Base-by-base conservation (phyloP, 768 basidiomycete genomes). In the Agaricus blazei region DNA sequence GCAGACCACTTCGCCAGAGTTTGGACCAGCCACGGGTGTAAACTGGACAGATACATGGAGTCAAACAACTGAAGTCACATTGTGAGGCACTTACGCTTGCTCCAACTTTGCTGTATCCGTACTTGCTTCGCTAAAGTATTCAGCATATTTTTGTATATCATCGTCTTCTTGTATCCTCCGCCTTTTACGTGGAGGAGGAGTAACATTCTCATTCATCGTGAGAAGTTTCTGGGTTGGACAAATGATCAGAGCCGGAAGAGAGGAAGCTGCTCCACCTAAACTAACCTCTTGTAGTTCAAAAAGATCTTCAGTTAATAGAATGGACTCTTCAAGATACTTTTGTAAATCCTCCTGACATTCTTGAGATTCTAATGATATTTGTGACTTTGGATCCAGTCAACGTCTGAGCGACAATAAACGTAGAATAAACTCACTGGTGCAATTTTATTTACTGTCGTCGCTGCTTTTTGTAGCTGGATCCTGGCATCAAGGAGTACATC, bases 1-100 rank as follows among this genome's bases (percentile, higher is more conserved):
- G 87, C 78, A 9, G 93, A 97, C 97, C 97, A 99, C 70, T 98
- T 98, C 38, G 80, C 75, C 26, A 99, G 78, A 1, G 90, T 94
- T 57, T 85, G 83, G 42, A 93, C 67, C 11, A 88, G 76, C 58
- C 87, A 76, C 2, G 85, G 80, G 65, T 94, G 93, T 48, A 71
- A 67, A 28, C 76, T 88, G 78, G 4, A 31, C 56, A 9, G 12
- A 52, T 27, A 42, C 59, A 43, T 52, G 38, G 55, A 15, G 51
- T 19, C 7, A 34, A 26, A 52, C 26, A 40, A 52, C 5, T 37
- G 47, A 27, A 41, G 24, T 42, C 28, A 48, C 31, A 9, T 26
- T 42, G 19, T 27, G 27, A 12, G 36, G 27, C 4, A 75, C 80
- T 57, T 70, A 88, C 82, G 66, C 64, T 64, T 75, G 65, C 65